phyloP scores from a whole-genome alignment of 805 yeast genomes.

The Komagataella phaffii region DNA sequence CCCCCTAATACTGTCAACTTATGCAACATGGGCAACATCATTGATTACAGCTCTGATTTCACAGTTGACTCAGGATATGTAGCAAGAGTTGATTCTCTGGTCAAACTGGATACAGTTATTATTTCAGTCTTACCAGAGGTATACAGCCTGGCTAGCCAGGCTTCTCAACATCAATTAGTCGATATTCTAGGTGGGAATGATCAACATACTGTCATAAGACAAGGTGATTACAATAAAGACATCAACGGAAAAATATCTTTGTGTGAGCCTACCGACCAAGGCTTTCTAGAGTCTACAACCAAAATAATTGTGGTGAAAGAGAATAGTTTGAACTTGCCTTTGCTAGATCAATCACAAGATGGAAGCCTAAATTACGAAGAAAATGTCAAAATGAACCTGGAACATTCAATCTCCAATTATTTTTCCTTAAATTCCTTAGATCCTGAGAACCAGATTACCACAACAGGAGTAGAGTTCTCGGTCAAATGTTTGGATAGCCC shows the following conservation, averaged over 20 bases:
- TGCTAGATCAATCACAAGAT: neutral
- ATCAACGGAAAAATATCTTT: slow-evolving; percentile 38
- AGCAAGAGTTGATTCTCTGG: slow-evolving; percentile 16
- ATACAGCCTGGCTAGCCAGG: slow-evolving; percentile 26
- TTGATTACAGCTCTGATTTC: slow-evolving; percentile 14
- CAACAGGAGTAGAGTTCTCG: neutral
- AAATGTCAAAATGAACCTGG: neutral
- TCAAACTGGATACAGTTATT: slow-evolving; percentile 23
- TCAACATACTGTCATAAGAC: slow-evolving; percentile 13
- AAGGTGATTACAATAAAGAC: slow-evolving; percentile 26
- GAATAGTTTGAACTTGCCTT: neutral
- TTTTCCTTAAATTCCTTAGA: neutral
- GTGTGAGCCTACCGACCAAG: slow-evolving; percentile 70
- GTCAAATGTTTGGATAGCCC: neutral
- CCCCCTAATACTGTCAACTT: neutral
- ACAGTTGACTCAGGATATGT: slow-evolving; percentile 27
- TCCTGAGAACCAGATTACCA: neutral
- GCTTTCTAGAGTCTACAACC: slow-evolving; percentile 32
- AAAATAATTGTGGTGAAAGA: slow-evolving; percentile 37
- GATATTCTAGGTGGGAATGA: slow-evolving; percentile 19
- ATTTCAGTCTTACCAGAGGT: slow-evolving; percentile 31
- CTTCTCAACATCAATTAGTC: slow-evolving; percentile 18
- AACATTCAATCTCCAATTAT: neutral
- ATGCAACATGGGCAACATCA: neutral
- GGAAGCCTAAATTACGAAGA: neutral